Evolutionary conservation across 164 flowering plant genomes (phyloP).

Genomic region (Chimonanthus praecox): DNA sequence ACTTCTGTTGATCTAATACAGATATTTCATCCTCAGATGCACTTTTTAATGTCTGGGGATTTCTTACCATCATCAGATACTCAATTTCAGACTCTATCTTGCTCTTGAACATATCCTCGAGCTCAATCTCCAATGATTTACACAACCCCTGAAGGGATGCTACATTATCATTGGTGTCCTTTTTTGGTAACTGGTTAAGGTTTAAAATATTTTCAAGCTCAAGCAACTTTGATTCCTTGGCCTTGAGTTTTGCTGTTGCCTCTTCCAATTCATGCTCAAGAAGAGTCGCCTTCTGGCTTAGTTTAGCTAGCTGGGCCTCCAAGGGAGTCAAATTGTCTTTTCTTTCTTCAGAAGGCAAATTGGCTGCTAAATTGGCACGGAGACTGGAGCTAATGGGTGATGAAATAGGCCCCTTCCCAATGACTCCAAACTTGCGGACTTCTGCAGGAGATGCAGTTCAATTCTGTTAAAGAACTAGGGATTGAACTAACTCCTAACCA

Average conservation of each 20-base stretch:
- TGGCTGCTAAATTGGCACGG: slow-evolving; percentile 20
- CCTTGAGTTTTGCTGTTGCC: slow-evolving; percentile 13
- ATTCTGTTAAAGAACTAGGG: not conserved
- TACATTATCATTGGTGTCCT: slow-evolving; percentile 18
- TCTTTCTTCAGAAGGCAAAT: slow-evolving; percentile 21
- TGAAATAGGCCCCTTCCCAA: slow-evolving; percentile 40
- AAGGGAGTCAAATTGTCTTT: slow-evolving; percentile 10
- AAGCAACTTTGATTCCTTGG: slow-evolving; percentile 34
- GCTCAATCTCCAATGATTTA: slow-evolving; percentile 23
- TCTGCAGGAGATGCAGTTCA: slow-evolving; percentile 36
- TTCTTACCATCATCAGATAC: slow-evolving; percentile 32
- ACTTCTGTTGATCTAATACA: slow-evolving; percentile 27
- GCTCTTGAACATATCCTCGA: slow-evolving; percentile 41
- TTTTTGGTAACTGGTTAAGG: slow-evolving; percentile 15
- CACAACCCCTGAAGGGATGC: slow-evolving; percentile 4
- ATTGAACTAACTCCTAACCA: not conserved
- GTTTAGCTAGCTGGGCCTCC: slow-evolving; percentile 22
- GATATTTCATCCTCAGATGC: slow-evolving; percentile 16
- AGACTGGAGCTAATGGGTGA: slow-evolving; percentile 7
- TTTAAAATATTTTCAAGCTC: slow-evolving; percentile 36
- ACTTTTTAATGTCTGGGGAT: slow-evolving; percentile 29
- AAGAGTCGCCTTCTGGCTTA: slow-evolving; percentile 25
- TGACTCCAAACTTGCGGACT: slow-evolving; percentile 39
- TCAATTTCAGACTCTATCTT: slow-evolving; percentile 68
- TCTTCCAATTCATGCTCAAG: slow-evolving; percentile 46